Evolutionary conservation across 805 yeast genomes (phyloP).

Genomic region (Wickerhamiella spandovensis): DNA sequence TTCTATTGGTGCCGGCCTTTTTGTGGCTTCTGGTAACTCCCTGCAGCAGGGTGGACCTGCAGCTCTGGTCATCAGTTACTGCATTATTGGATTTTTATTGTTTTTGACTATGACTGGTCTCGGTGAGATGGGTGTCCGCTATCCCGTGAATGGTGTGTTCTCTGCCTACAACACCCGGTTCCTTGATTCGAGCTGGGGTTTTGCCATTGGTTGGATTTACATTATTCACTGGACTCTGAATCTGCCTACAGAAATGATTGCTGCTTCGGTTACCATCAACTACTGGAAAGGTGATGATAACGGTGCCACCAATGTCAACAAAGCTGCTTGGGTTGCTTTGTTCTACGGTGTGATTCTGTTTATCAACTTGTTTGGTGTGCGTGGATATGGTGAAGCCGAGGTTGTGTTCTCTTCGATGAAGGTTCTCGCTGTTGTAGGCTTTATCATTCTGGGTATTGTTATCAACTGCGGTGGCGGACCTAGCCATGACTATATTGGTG

Average conservation of each 20-base stretch:
- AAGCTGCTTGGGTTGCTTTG: conserved; percentile 42
- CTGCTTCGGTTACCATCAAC: conserved; percentile 42
- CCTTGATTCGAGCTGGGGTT: conserved; percentile 54
- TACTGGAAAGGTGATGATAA: conserved; percentile 38
- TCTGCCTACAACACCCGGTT: conserved; percentile 47
- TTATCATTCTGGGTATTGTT: conserved; percentile 44
- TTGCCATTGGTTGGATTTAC: conserved; percentile 60
- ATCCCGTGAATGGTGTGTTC: conserved; percentile 48
- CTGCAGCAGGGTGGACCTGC: conserved; percentile 49
- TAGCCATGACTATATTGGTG: conserved; percentile 37
- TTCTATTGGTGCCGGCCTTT: conserved; percentile 61
- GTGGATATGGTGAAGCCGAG: conserved; percentile 55
- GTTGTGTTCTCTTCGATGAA: conserved; percentile 43
- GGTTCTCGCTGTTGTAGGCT: conserved; percentile 45
- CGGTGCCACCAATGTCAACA: conserved; percentile 27
- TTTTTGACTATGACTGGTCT: conserved; percentile 51
- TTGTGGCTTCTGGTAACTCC: conserved; percentile 53
- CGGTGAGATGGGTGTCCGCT: conserved; percentile 57
- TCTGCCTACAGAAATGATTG: conserved; percentile 51
- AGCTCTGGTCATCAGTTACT: conserved; percentile 40
- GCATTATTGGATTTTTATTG: conserved; percentile 47
- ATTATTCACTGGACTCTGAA: conserved; percentile 49
- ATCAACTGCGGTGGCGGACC: conserved; percentile 38
- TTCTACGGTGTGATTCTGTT: conserved; percentile 36
- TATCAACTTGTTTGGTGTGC: conserved; percentile 42